phyloP scores from a whole-genome alignment of 2,329 filamentous ascomycete species.

The Cladophialophora exuberans region DNA sequence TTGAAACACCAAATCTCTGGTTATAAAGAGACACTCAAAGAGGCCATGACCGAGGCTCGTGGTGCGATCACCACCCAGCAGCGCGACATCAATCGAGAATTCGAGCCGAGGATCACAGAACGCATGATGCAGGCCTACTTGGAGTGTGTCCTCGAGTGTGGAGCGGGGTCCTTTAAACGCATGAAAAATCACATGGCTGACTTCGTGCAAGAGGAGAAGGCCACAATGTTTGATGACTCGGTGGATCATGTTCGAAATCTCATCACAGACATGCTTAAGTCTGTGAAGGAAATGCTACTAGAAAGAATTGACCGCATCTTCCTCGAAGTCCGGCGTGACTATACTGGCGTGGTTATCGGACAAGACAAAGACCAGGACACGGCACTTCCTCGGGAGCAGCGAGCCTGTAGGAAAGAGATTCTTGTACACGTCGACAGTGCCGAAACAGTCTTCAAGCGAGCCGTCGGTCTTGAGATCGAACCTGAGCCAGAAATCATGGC shows the following conservation, averaged over 20 bases:
- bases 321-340: not conserved
- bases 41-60: conserved; percentile 40
- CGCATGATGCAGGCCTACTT: conserved; percentile 54
- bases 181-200: conserved; percentile 57
- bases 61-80: conserved; percentile 50
- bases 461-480: not conserved
- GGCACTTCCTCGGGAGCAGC: not conserved
- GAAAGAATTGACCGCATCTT: not conserved
- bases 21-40: conserved; percentile 47
- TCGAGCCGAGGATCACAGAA: conserved; percentile 52
- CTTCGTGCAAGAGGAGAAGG: conserved; percentile 47
- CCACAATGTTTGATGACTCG: conserved; percentile 56
- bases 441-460: conserved; percentile 4
- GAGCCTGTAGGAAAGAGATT: not conserved
- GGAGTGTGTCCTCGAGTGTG: not conserved
- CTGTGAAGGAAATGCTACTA: not conserved
- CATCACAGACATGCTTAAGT: conserved; percentile 37
- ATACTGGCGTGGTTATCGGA: not conserved
- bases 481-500: not conserved
- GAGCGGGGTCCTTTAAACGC: conserved; percentile 41
- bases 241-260: conserved; percentile 45
- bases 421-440: not conserved
- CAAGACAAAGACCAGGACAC: not conserved
- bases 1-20: conserved; percentile 47
- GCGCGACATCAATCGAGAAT: conserved; percentile 58